phyloP scores from a whole-genome alignment of 1,284 basidiomycete species.

The Microbotryum lychnidis-dioicae region DNA sequence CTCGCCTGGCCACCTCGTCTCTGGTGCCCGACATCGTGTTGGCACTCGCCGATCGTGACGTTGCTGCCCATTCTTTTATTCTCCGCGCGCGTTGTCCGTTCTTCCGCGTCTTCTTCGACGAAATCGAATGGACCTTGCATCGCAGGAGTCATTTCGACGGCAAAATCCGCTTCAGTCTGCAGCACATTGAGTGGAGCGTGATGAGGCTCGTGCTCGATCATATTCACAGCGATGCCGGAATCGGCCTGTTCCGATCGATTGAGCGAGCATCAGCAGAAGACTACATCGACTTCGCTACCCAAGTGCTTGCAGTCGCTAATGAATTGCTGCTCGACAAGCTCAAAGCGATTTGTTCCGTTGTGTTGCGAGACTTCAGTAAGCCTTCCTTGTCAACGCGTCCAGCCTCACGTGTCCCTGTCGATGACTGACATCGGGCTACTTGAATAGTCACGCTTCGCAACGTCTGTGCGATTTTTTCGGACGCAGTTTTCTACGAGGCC shows the following conservation, averaged over 20 bases:
- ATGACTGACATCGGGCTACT: constrained; percentile 11
- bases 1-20: not conserved
- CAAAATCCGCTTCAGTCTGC: constrained; percentile 57
- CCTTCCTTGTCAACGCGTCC: not conserved
- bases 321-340: constrained; percentile 82
- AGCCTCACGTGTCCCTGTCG: not conserved
- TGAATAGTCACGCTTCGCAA: constrained; percentile 64
- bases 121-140: constrained; percentile 67
- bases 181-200: constrained; percentile 64
- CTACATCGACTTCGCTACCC: constrained; percentile 77
- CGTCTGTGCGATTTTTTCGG: constrained; percentile 68
- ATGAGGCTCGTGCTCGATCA: constrained; percentile 70
- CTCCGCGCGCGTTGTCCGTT: constrained; percentile 76
- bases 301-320: constrained; percentile 77
- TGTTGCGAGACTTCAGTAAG: constrained; percentile 50
- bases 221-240: constrained; percentile 67
- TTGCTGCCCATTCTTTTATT: constrained; percentile 64
- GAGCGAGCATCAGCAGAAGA: constrained; percentile 65
- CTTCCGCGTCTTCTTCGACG: constrained; percentile 77
- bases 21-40: constrained; percentile 64
- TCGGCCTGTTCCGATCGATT: constrained; percentile 62
- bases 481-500: constrained; percentile 73
- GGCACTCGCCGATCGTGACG: constrained; percentile 58
- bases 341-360: constrained; percentile 68
- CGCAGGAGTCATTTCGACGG: constrained; percentile 53